Evolutionary conservation across 2,329 filamentous ascomycete species (phyloP).

Genomic region (Arthroderma uncinatum): DNA sequence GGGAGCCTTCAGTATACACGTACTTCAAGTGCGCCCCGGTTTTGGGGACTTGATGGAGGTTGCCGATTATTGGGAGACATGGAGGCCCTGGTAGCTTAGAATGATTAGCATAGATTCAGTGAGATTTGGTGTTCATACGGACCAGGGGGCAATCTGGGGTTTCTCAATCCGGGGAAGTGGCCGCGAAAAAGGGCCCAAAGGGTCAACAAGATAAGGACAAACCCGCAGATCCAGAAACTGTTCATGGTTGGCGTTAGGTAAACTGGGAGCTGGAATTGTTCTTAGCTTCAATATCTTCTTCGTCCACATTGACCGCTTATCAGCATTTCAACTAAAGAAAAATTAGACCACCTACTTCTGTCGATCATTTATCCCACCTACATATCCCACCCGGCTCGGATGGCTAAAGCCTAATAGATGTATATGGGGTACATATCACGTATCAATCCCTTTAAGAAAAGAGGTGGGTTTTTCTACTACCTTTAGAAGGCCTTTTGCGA

Average conservation of each 20-base stretch:
- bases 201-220: background rate
- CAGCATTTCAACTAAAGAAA: background rate
- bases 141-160: background rate
- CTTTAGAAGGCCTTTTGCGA: background rate
- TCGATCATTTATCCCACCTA: background rate
- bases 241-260: background rate
- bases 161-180: background rate
- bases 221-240: background rate
- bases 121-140: background rate
- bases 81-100: conserved; percentile 40
- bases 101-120: background rate
- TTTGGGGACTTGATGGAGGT: conserved; percentile 35
- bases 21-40: conserved; percentile 34
- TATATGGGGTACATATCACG: background rate
- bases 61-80: conserved; percentile 42
- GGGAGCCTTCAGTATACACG: conserved; percentile 28
- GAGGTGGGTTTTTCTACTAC: background rate
- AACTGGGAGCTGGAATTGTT: background rate
- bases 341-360: no score
- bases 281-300: background rate
- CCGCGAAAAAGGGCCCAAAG: background rate
- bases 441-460: background rate
- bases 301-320: background rate
- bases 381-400: background rate
- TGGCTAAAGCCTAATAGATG: background rate